phyloP scores from a whole-genome alignment of 2,329 filamentous ascomycete species.

The Botrytis fabae region DNA sequence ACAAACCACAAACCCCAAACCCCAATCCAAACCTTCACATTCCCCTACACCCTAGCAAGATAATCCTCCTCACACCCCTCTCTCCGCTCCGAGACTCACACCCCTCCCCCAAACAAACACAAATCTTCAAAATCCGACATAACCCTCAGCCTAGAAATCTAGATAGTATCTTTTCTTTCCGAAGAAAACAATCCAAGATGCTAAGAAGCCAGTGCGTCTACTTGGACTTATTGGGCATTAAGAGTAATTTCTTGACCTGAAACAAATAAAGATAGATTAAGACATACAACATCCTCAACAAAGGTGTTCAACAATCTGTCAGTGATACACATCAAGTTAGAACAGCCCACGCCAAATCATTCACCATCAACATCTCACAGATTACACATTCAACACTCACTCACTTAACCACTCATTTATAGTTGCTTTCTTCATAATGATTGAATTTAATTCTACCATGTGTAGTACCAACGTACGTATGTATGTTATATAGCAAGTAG shows the following conservation, averaged over 20 bases:
- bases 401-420: background rate
- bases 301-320: background rate
- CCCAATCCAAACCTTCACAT: background rate
- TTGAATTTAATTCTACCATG: conserved; percentile 13
- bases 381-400: background rate
- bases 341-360: background rate
- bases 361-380: background rate
- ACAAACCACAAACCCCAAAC: background rate
- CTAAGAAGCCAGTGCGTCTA: background rate
- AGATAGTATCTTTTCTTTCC: background rate
- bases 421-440: background rate
- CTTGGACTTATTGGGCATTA: background rate
- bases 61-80: background rate
- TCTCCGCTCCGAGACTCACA: too few species aligned
- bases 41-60: background rate
- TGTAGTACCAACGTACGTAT: conserved; percentile 15
- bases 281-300: background rate
- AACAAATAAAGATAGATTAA: background rate
- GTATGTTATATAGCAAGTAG: conserved; percentile 11
- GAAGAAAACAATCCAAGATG: background rate
- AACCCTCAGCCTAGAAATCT: background rate
- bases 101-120: too few species aligned
- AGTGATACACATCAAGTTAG: background rate
- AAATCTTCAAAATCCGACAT: background rate
- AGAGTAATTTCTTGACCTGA: background rate